Evolutionary conservation across 306 rosid genomes (phyloP).

Genomic region (Coriaria nepalensis): DNA sequence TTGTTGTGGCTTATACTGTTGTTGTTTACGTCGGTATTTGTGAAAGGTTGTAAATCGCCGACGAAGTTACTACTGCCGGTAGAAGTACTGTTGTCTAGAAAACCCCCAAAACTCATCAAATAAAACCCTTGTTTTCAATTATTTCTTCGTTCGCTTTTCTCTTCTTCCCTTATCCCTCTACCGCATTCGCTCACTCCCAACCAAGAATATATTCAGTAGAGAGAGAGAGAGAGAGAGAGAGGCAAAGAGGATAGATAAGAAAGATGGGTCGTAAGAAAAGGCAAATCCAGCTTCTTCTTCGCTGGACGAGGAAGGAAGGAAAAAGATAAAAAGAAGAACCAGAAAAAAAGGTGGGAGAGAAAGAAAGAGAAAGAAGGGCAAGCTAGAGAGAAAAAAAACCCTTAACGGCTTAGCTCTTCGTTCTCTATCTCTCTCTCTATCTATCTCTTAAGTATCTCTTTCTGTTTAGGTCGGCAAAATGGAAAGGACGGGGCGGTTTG

Average conservation of each 20-base stretch:
- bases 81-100: slow-evolving; percentile 45
- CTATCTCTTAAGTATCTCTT: slow-evolving; percentile 8
- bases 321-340: slow-evolving; percentile 19
- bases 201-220: slow-evolving; percentile 1
- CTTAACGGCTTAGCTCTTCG: slow-evolving; percentile 37
- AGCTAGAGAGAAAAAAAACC: slow-evolving; percentile 18
- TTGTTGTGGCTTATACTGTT: no score
- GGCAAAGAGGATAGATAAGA: slow-evolving; percentile 43
- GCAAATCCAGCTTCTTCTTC: not conserved
- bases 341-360: slow-evolving; percentile 27
- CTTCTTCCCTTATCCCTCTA: not conserved
- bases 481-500: not conserved
- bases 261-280: slow-evolving; percentile 29
- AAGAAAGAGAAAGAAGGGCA: slow-evolving; percentile 63
- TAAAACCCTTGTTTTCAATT: slow-evolving; percentile 21
- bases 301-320: slow-evolving; percentile 37
- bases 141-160: no score
- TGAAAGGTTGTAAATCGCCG: slow-evolving; percentile 40
- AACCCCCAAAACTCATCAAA: slow-evolving; percentile 96
- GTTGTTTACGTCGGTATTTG: slow-evolving; percentile 11
- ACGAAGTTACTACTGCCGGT: slow-evolving; percentile 44
- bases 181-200: slow-evolving; percentile 15
- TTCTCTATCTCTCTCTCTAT: slow-evolving; percentile 47
- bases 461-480: slow-evolving; percentile 2
- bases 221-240: slow-evolving; percentile 16